phyloP scores from a whole-genome alignment of 768 basidiomycete genomes.

The Leucocoprinus sp. region DNA sequence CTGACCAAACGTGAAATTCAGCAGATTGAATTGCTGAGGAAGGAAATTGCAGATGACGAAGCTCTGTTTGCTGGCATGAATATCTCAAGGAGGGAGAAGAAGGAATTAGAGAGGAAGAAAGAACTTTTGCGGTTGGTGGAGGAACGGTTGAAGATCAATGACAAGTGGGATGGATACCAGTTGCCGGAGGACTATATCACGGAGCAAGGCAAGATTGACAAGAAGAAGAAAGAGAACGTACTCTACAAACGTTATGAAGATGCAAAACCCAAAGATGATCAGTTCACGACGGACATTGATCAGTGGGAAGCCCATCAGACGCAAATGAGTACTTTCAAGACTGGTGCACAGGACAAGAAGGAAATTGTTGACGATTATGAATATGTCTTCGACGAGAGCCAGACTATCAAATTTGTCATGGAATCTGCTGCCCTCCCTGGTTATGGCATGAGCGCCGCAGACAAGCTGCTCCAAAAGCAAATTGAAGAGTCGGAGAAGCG shows the following conservation, averaged over 20 bases:
- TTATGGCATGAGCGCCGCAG: slow-evolving; percentile 70
- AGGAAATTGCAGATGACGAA: slow-evolving; percentile 93
- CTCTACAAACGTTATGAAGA: slow-evolving; percentile 95
- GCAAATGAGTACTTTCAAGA: slow-evolving; percentile 79
- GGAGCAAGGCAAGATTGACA: slow-evolving; percentile 97
- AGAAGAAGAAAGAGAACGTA: slow-evolving; percentile 88
- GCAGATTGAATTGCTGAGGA: slow-evolving; percentile 85
- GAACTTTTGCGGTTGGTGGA: slow-evolving; percentile 88
- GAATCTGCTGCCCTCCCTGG: slow-evolving; percentile 65
- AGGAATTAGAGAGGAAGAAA: slow-evolving; percentile 85
- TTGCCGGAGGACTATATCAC: slow-evolving; percentile 98
- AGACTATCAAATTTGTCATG: slow-evolving; percentile 93
- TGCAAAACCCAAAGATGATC: slow-evolving; percentile 82
- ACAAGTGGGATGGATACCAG: slow-evolving; percentile 93
- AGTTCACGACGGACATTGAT: slow-evolving; percentile 95
- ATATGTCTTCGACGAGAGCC: slow-evolving; percentile 97
- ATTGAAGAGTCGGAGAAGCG: slow-evolving; percentile 88
- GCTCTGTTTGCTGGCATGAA: slow-evolving; percentile 87
- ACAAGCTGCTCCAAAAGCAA: slow-evolving; percentile 76
- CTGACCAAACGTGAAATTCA: slow-evolving; percentile 94
- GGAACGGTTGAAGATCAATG: slow-evolving; percentile 88
- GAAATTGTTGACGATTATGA: slow-evolving; percentile 84
- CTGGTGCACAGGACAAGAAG: slow-evolving; percentile 85
- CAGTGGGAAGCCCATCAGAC: slow-evolving; percentile 96
- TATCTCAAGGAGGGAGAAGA: slow-evolving; percentile 73